These are phyloP conservation scores for Epichloe brachyelytri DNA, from an alignment of 2,329 filamentous ascomycete genomes.

Conservation along the genomic window DNA sequence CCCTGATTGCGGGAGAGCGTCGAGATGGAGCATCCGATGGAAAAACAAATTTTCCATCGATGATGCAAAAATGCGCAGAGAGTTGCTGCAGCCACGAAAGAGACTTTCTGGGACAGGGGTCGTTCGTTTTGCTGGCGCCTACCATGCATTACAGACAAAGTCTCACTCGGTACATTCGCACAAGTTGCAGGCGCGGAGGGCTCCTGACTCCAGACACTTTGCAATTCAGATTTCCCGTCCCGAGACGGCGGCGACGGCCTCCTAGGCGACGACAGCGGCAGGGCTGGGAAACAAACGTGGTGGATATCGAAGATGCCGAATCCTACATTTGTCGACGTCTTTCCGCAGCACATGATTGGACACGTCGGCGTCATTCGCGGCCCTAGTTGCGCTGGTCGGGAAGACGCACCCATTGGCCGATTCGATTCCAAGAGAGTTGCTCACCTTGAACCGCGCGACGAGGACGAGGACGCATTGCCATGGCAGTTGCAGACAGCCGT, in stretches of 20 bases:
- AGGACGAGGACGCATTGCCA: too few species aligned
- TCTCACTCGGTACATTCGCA: background rate
- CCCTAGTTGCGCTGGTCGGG: background rate
- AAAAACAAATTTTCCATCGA: background rate
- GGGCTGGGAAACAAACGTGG: background rate
- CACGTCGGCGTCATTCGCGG: background rate
- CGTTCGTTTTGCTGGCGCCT: background rate
- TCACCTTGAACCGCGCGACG: too few species aligned
- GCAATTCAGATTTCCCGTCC: background rate
- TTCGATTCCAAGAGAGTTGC: too few species aligned
- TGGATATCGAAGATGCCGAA: background rate
- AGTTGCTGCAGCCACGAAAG: background rate
- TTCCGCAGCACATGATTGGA: background rate
- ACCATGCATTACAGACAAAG: background rate
- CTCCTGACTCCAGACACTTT: background rate
- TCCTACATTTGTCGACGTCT: background rate
- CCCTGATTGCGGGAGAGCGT: too few species aligned
- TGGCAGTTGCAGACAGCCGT: too few species aligned
- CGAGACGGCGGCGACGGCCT: background rate
- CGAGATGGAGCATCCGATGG: background rate
- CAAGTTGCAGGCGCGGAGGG: background rate
- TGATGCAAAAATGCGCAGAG: background rate
- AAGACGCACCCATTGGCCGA: background rate
- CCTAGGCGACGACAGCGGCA: background rate
- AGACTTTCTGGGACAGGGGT: background rate